These are phyloP conservation scores for Phytophthora sp. DNA, from an alignment of 352 stramenopile genomes.

Conservation along the genomic window DNA sequence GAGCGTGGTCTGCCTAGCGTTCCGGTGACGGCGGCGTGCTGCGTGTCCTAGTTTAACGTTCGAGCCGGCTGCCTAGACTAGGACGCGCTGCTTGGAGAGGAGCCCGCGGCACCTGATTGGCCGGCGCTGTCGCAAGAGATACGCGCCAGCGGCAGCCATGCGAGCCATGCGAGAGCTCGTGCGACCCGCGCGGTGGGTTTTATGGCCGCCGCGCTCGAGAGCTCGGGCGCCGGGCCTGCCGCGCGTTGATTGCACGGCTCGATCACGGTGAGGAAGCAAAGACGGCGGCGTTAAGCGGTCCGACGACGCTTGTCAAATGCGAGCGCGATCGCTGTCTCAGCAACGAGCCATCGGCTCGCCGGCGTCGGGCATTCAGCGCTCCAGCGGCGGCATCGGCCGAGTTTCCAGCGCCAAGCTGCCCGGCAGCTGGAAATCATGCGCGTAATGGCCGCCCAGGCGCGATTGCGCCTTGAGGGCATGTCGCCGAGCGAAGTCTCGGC, in stretches of 20 bases:
- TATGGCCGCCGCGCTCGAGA: not conserved
- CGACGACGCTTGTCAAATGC: constrained; percentile 28
- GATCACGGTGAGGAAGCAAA: constrained; percentile 26
- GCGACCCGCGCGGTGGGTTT: not conserved
- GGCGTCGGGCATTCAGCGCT: constrained; percentile 3
- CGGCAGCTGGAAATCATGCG: no score
- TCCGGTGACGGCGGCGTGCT: no score
- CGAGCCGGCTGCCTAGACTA: no score
- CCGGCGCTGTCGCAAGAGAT: constrained; percentile 16
- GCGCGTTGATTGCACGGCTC: constrained; percentile 22
- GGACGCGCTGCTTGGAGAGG: constrained; percentile 5
- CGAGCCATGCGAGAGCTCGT: not conserved
- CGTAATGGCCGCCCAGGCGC: no score
- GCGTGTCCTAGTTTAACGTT: not conserved
- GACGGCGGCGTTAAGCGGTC: constrained; percentile 16
- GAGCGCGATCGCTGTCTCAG: constrained; percentile 6
- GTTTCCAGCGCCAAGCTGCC: not conserved
- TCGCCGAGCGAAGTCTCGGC: constrained; percentile 2
- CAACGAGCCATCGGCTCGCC: not conserved
- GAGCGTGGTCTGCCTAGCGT: no score
- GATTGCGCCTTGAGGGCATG: not conserved
- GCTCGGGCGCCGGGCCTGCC: not conserved
- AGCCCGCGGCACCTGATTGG: not conserved
- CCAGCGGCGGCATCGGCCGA: not conserved
- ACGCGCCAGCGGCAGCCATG: not conserved